Base-by-base conservation (phyloP, 2,329 filamentous ascomycete genomes). In the Xylogone sp. region DNA sequence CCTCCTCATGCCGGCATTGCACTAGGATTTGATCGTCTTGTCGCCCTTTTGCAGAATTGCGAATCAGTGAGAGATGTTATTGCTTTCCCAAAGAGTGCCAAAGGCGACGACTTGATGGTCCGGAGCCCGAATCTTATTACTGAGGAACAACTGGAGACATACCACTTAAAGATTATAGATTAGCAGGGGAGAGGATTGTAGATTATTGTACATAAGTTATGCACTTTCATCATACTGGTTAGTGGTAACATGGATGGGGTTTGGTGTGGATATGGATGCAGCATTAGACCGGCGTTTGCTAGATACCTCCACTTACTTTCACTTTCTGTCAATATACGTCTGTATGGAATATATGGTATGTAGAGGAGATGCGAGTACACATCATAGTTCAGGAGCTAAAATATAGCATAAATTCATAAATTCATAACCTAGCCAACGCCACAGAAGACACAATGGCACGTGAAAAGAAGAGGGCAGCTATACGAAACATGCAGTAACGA, bases 1-100 rank as follows among this genome's bases (percentile, higher is more conserved):
- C 94, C 94, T 12, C 95, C 94, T 0, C 94, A 99, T 66, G 92
- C 94, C 0, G 94, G 94, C 0, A 87, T 99, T 57, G 94, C 94
- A 0, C 74, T 99, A 16, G 94, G 94, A 0, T 96, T 97, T 66
- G 94, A 99, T 68, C 79, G 94, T 3, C 70, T 99, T 46, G 78
- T 94, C 39, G 87, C 93, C 0, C 74, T 96, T 1, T 81, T 99
- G 76, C 81, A 87, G 20, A 87, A 86, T 1, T 86, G 81, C 27
- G 78, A 87, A 10, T 91, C 87, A 1, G 87, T 99, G 2, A 77
- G 89, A 53, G 93, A 99, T 71, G 93, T 99, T 1, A 97, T 99
- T 69, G 92, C 92, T 0, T 99, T 99, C 65, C 95, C 94, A 0
- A 99, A 99, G 75, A 92, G 83, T 55, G 91, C 90, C 55, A 91